Conservation (phyloP, 2,329 filamentous ascomycete species). For the Colletotrichum paranaense region DNA sequence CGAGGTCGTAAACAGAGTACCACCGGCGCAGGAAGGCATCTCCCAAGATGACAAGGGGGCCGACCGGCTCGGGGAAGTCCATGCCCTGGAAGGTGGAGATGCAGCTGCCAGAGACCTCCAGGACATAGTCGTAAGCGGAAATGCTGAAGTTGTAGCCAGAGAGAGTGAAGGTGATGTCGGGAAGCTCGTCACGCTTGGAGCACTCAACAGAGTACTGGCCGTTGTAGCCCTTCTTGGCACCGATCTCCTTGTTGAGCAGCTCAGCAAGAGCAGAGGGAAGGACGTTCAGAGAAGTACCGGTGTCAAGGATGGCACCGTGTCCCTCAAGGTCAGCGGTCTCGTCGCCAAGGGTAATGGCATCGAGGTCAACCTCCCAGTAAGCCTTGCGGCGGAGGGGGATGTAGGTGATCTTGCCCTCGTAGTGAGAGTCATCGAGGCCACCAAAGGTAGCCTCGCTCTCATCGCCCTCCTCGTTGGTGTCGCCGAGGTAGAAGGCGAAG, state of each 20-base stretch:
- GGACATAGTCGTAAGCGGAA: slow-evolving; percentile 88
- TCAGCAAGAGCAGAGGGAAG: slow-evolving; percentile 92
- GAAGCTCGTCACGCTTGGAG: slow-evolving; percentile 81
- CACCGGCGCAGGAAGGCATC: slow-evolving; percentile 86
- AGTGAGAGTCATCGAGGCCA: slow-evolving; percentile 85
- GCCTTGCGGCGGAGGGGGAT: slow-evolving; percentile 97
- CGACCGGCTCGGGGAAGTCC: slow-evolving; percentile 88
- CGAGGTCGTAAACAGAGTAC: slow-evolving; percentile 97
- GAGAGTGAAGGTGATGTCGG: slow-evolving; percentile 92
- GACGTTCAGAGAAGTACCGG: slow-evolving; percentile 96
- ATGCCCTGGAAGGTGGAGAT: slow-evolving; percentile 99
- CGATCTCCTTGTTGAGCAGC: slow-evolving; percentile 97
- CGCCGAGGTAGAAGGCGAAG: slow-evolving; percentile 95
- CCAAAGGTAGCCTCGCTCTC: slow-evolving; percentile 92
- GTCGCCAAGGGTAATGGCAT: slow-evolving; percentile 89
- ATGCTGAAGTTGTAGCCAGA: slow-evolving; percentile 95
- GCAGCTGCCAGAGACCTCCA: slow-evolving; percentile 94
- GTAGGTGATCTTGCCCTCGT: slow-evolving; percentile 87
- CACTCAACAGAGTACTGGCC: slow-evolving; percentile 98
- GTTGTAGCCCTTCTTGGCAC: slow-evolving; percentile 97
- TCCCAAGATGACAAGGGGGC: slow-evolving; percentile 93
- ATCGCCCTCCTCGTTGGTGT: slow-evolving; percentile 73
- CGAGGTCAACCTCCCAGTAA: slow-evolving; percentile 99
- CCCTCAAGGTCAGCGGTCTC: slow-evolving; percentile 89
- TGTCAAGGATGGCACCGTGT: slow-evolving; percentile 97